Evolutionary conservation across 306 rosid genomes (phyloP).

Genomic region (Cucurbita pepo): DNA sequence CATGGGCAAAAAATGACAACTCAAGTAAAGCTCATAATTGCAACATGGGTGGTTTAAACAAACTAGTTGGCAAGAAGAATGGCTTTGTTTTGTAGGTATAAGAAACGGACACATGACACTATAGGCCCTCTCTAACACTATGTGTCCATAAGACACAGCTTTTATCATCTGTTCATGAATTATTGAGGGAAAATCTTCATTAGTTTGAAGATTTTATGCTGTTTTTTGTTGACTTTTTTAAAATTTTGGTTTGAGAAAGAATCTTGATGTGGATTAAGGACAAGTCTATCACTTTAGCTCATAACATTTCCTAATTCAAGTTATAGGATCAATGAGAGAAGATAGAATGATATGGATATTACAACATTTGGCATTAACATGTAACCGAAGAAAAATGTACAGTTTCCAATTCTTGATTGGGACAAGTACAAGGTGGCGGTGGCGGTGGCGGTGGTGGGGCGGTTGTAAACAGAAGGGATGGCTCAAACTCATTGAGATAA

Average conservation of each 20-base stretch:
- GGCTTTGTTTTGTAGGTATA: not conserved
- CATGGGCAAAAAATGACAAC: slow-evolving; percentile 6
- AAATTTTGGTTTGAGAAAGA: not conserved
- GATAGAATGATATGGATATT: not conserved
- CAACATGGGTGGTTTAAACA: slow-evolving; percentile 12
- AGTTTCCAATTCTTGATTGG: slow-evolving; percentile 36
- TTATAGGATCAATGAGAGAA: not conserved
- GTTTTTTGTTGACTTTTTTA: not conserved
- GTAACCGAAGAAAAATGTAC: slow-evolving; percentile 33
- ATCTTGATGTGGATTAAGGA: not conserved
- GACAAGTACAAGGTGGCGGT: slow-evolving; percentile 24
- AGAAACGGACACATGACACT: slow-evolving; percentile 6
- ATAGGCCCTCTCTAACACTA: slow-evolving; percentile 6
- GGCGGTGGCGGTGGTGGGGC: not conserved
- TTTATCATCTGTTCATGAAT: not conserved
- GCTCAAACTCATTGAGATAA: slow-evolving; percentile 36
- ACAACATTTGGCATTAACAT: slow-evolving; percentile 9
- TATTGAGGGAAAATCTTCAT: not conserved
- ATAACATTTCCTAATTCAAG: not conserved
- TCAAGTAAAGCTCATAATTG: slow-evolving; percentile 7
- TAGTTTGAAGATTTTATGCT: not conserved
- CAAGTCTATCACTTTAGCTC: not conserved
- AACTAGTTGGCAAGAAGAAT: slow-evolving; percentile 11
- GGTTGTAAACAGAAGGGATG: slow-evolving; percentile 19
- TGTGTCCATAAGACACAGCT: not conserved